Percentiles rank a stretch among this genome's conserved stretches.
Conservation (phyloP, 768 basidiomycete genomes). For the Pluteus cervinus region DNA sequence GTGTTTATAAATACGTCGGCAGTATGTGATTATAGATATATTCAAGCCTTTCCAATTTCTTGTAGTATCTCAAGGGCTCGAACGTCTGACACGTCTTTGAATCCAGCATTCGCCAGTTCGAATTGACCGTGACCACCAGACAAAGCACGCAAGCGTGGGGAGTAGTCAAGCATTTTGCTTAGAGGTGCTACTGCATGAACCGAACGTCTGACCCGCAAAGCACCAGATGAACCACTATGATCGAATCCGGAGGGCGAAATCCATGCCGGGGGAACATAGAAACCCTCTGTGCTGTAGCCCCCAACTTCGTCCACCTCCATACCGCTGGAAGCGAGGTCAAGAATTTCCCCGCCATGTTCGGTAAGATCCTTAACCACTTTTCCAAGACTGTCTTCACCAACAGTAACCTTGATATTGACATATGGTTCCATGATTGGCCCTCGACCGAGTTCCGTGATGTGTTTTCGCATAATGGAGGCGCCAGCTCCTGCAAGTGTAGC, state of each 20-base stretch:
- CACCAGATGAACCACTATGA: slow-evolving; percentile 19
- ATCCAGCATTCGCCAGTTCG: slow-evolving; percentile 76
- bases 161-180: slow-evolving; percentile 79
- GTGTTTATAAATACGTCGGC: slow-evolving; percentile 9
- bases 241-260: slow-evolving; percentile 62
- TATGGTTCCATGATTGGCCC: slow-evolving; percentile 81
- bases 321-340: slow-evolving; percentile 64
- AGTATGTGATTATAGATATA: slow-evolving; percentile 5
- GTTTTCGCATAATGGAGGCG: slow-evolving; percentile 56
- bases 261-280: slow-evolving; percentile 72
- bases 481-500: slow-evolving; percentile 61
- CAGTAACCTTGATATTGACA: slow-evolving; percentile 59
- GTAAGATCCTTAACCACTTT: slow-evolving; percentile 81
- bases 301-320: no score
- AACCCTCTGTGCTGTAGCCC: slow-evolving; percentile 48
- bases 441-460: slow-evolving; percentile 54
- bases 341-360: slow-evolving; percentile 74
- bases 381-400: slow-evolving; percentile 63
- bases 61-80: slow-evolving; percentile 67
- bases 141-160: slow-evolving; percentile 68
- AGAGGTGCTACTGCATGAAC: slow-evolving; percentile 70
- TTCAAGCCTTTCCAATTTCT: slow-evolving; percentile 71
- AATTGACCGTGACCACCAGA: slow-evolving; percentile 80
- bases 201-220: slow-evolving; percentile 48
- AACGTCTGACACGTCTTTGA: slow-evolving; percentile 54